Percentiles rank a stretch among this genome's conserved stretches.
These are phyloP conservation scores for Phyllosticta citriasiana DNA, from an alignment of 2,329 filamentous ascomycete species.

Conservation along the genomic window DNA sequence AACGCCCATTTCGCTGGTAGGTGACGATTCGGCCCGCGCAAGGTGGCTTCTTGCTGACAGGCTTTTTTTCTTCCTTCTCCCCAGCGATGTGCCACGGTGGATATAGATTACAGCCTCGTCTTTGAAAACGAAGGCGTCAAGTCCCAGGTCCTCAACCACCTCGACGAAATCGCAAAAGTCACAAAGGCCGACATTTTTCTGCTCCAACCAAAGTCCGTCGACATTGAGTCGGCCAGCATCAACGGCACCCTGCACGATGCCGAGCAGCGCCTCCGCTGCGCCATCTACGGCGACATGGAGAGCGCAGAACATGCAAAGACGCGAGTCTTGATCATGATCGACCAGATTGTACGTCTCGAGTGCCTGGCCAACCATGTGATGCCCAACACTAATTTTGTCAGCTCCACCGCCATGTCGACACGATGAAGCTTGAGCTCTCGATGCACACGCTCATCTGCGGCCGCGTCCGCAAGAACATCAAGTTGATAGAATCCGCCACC, in stretches of 20 bases:
- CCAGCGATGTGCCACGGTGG: slow-evolving; percentile 83
- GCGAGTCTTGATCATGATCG: slow-evolving; percentile 90
- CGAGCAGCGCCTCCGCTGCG: slow-evolving; percentile 82
- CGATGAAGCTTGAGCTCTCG: slow-evolving; percentile 70
- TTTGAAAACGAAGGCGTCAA: slow-evolving; percentile 66
- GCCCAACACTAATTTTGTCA: slow-evolving; percentile 32
- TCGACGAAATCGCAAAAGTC: slow-evolving; percentile 77
- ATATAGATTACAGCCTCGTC: slow-evolving; percentile 84
- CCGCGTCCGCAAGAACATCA: slow-evolving; percentile 92
- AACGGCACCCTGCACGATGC: slow-evolving; percentile 71
- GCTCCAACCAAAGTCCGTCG: slow-evolving; percentile 75
- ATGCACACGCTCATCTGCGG: slow-evolving; percentile 90
- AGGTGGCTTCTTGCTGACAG: slow-evolving; percentile 17
- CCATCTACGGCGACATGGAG: slow-evolving; percentile 91
- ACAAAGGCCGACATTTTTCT: slow-evolving; percentile 97
- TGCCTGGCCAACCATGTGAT: slow-evolving; percentile 12
- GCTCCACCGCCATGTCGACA: slow-evolving; percentile 67
- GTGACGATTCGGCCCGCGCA: slow-evolving; percentile 4
- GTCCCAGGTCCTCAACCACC: slow-evolving; percentile 66
- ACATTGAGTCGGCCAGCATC: slow-evolving; percentile 67
- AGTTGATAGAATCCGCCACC: slow-evolving; percentile 89
- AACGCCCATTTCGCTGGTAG: slow-evolving; percentile 80
- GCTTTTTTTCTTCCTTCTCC: slow-evolving; percentile 11
- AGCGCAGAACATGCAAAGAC: slow-evolving; percentile 97
- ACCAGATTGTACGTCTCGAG: slow-evolving; percentile 63